Evolutionary conservation across 116 monocot genomes (phyloP).

Genomic region (Phalaenopsis hybrid): DNA sequence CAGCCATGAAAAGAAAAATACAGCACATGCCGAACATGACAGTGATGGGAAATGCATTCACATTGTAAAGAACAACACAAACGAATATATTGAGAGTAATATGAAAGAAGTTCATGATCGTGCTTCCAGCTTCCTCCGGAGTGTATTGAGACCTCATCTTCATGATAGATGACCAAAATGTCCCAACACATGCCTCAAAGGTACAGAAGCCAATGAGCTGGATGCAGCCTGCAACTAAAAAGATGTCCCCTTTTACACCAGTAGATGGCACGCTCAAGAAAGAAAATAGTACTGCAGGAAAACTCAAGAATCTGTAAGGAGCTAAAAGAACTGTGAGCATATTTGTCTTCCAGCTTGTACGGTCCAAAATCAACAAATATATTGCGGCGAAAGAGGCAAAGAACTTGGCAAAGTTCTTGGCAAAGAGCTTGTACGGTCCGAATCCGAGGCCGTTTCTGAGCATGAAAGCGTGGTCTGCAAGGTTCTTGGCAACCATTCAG

Average conservation of each 20-base stretch:
- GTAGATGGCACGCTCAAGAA: too few species aligned
- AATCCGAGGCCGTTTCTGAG: slow-evolving; percentile 31
- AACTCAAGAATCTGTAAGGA: slow-evolving; percentile 48
- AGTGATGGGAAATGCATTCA: too few species aligned
- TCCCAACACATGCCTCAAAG: slow-evolving; percentile 88
- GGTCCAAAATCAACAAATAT: slow-evolving; percentile 49
- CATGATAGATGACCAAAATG: slow-evolving; percentile 99
- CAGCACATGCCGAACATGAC: too few species aligned
- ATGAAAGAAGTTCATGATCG: too few species aligned
- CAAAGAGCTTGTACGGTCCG: slow-evolving; percentile 27
- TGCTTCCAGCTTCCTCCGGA: too few species aligned
- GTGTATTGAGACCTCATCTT: too few species aligned
- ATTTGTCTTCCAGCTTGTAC: slow-evolving; percentile 63
- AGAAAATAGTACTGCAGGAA: too few species aligned
- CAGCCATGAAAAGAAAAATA: too few species aligned
- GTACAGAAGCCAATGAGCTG: slow-evolving; percentile 89
- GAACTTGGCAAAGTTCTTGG: slow-evolving; percentile 37
- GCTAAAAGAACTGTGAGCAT: slow-evolving; percentile 47
- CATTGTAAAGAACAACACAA: too few species aligned
- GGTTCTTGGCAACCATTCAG: slow-evolving; percentile 25
- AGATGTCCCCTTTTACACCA: too few species aligned
- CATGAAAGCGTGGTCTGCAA: slow-evolving; percentile 33
- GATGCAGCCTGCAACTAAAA: slow-evolving; percentile 60
- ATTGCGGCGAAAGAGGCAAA: slow-evolving; percentile 38
- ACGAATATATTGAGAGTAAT: too few species aligned